Evolutionary conservation across 345 rosid genomes (phyloP).

Genomic region (Salix koriyanagi): DNA sequence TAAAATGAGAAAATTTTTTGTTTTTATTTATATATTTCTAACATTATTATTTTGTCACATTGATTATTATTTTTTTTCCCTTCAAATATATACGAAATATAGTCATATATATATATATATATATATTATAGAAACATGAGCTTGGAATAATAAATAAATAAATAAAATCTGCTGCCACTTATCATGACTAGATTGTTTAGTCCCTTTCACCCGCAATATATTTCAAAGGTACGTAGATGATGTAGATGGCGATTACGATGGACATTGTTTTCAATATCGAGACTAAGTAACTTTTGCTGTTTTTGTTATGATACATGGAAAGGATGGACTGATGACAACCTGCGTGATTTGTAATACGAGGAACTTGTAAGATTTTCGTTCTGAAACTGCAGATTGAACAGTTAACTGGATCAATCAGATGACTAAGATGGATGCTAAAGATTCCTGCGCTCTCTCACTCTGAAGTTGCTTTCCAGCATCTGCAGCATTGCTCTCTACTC

Average conservation of each 20-base stretch:
- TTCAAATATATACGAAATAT: too few species aligned
- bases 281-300: not conserved
- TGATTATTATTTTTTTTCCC: too few species aligned
- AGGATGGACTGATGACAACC: not conserved
- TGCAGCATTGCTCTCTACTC: not conserved
- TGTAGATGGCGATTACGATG: conserved; percentile 2
- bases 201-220: not conserved
- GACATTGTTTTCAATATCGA: not conserved
- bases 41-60: too few species aligned
- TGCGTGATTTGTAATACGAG: conserved; percentile 7
- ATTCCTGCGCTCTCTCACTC: not conserved
- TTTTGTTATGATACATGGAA: not conserved
- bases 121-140: too few species aligned
- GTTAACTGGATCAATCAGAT: conserved; percentile 22
- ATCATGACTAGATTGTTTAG: not conserved
- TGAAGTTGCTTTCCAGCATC: not conserved
- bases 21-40: too few species aligned
- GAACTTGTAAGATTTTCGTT: not conserved
- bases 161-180: not conserved
- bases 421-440: not conserved
- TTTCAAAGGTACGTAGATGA: not conserved
- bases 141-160: too few species aligned
- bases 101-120: too few species aligned
- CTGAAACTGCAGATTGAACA: conserved; percentile 8
- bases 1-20: too few species aligned